Conservation (phyloP, 2,329 filamentous ascomycete species). For the Grosmannia serpens region DNA sequence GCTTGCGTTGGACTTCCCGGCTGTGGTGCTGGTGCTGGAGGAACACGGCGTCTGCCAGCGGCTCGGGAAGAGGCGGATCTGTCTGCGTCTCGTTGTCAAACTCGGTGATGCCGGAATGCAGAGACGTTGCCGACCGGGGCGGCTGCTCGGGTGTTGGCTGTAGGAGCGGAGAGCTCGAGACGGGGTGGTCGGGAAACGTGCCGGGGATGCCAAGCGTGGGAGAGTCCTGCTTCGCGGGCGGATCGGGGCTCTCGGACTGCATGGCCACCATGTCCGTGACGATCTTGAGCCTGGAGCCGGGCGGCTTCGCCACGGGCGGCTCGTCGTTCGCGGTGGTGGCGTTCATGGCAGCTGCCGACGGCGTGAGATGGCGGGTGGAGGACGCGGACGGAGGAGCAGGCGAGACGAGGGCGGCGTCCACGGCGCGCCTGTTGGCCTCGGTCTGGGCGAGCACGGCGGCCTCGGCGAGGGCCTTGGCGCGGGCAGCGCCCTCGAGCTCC, state of each 20-base stretch:
- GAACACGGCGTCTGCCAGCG: not conserved
- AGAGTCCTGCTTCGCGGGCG: constrained; percentile 35
- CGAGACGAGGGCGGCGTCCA: not conserved
- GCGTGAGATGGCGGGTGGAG: not conserved
- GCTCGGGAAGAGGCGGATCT: constrained; percentile 30
- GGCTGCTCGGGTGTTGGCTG: constrained; percentile 16
- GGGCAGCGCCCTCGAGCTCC: constrained; percentile 35
- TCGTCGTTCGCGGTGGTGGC: no score
- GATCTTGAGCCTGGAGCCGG: not conserved
- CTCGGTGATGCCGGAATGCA: constrained; percentile 51
- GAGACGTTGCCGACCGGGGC: constrained; percentile 48
- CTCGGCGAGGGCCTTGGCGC: constrained; percentile 28
- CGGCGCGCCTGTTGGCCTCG: constrained; percentile 9
- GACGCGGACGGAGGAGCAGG: not conserved
- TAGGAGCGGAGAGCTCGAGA: constrained; percentile 19
- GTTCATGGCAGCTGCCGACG: not conserved
- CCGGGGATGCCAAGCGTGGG: constrained; percentile 57
- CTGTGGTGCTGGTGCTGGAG: not conserved
- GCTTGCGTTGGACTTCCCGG: not conserved
- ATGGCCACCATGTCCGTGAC: constrained; percentile 5
- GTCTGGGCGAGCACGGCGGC: constrained; percentile 19
- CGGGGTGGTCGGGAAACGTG: constrained; percentile 34
- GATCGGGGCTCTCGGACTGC: not conserved
- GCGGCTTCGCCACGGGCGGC: no score
- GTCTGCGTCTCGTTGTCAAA: constrained; percentile 64